phyloP scores from a whole-genome alignment of 2,329 filamentous ascomycete species.

The Colletotrichum scovillei region DNA sequence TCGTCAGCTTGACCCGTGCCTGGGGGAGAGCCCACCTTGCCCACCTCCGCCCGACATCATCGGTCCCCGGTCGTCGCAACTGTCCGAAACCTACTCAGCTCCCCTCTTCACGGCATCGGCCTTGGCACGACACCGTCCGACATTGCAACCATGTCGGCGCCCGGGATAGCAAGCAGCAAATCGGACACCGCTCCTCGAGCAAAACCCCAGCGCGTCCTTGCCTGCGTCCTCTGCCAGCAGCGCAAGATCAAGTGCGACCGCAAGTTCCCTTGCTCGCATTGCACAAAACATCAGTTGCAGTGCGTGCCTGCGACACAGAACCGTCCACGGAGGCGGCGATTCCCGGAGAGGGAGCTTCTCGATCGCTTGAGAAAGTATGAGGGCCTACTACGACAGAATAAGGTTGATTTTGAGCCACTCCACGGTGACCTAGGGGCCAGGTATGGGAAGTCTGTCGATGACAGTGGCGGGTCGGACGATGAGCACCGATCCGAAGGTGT shows the following conservation, averaged over 20 bases:
- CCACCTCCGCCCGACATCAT: constrained; percentile 35
- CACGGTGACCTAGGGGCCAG: constrained; percentile 38
- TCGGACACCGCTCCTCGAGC: background rate
- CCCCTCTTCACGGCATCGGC: background rate
- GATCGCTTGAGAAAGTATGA: constrained; percentile 69
- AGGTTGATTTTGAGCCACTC: constrained; percentile 64
- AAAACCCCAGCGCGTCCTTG: constrained; percentile 47
- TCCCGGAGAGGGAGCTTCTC: constrained; percentile 69
- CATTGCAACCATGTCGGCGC: background rate
- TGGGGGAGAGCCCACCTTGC: constrained; percentile 59
- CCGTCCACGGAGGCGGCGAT: constrained; percentile 53
- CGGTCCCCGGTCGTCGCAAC: background rate
- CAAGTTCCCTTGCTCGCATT: constrained; percentile 67
- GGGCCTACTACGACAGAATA: constrained; percentile 63
- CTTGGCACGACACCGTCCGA: background rate
- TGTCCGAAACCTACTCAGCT: background rate
- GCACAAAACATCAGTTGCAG: constrained; percentile 54
- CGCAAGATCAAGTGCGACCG: constrained; percentile 73
- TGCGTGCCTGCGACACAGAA: constrained; percentile 56
- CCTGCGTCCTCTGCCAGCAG: constrained; percentile 72
- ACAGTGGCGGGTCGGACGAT: constrained; percentile 58
- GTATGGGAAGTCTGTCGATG: constrained; percentile 39
- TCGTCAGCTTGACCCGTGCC: constrained; percentile 56
- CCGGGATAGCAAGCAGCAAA: constrained; percentile 13
- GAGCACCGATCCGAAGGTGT: background rate